Conservation (phyloP, 176 grass and related monocot genomes). For the Zizania latifolia region DNA sequence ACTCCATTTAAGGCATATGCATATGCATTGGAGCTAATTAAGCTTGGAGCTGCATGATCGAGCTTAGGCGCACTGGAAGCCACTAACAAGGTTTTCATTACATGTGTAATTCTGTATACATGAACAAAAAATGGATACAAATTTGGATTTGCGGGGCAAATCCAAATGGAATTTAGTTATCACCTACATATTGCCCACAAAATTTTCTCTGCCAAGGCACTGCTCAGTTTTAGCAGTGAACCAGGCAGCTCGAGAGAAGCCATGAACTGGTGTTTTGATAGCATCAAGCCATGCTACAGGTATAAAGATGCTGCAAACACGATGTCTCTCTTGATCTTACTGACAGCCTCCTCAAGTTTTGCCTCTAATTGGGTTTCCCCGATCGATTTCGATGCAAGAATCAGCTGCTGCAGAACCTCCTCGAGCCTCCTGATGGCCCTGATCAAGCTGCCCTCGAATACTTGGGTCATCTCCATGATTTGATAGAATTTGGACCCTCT, state of each 20-base stretch:
- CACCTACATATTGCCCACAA: neutral
- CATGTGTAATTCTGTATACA: neutral
- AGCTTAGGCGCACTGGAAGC: too few relatives aligned
- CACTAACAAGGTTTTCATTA: neutral
- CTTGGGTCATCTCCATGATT: conserved; percentile 82
- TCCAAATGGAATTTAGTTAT: neutral
- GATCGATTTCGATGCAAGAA: conserved; percentile 71
- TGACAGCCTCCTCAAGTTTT: conserved; percentile 78
- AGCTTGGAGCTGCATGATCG: too few relatives aligned
- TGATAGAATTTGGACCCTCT: conserved; percentile 80
- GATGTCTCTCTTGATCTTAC: conserved; percentile 72
- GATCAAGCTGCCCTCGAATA: conserved; percentile 94
- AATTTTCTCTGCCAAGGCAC: neutral
- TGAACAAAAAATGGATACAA: neutral
- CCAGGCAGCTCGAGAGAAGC: neutral
- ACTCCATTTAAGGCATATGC: too few relatives aligned
- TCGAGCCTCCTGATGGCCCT: conserved; percentile 84
- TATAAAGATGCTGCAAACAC: conserved; percentile 66
- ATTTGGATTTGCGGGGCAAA: too few relatives aligned
- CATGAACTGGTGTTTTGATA: neutral
- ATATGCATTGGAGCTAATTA: too few relatives aligned
- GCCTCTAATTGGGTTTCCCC: conserved; percentile 70
- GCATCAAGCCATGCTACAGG: conserved; percentile 27
- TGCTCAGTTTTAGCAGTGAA: neutral
- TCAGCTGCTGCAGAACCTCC: conserved; percentile 94